Evolutionary conservation across 345 rosid genomes (phyloP), one percentile per base, ranked within the genome.

Genomic region (Citrus unshiu): DNA sequence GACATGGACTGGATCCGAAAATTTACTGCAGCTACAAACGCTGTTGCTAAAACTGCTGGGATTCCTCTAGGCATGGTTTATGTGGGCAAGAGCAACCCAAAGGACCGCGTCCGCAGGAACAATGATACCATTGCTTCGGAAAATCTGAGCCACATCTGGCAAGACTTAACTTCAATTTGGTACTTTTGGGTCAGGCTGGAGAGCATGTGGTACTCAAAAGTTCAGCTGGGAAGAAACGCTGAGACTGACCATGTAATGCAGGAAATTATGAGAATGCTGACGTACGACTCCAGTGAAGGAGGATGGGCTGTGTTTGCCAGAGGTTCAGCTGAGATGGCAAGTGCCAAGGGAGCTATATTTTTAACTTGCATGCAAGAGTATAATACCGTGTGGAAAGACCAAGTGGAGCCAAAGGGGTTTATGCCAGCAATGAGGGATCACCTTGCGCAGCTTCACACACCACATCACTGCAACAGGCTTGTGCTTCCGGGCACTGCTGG

Each of bases 71-170:
- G 82, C 68, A 89, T 91, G 95, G 86, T 89, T 27, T 91, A 93
- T 60, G 94, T 90, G 0, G 97, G 97, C 59, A 90, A 90, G 79
- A 87, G 92, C 82, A 85, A 84, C 72, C 97, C 92, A 1, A 88
- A 81, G 74, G 92, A 85, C 3, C 88, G 83, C 10, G 78, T 87
- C 60, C 70, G 79, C 29, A 87, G 86, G 56, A 91, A 83, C 79
- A 87, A 74, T 30, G 29, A 6, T 8, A 64, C 29, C 18, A 88
- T 92, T 81, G 22, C 10, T 5, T 18, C 5, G 3, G 92, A 89
- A 6, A 82, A 85, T 0, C 87, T 89, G 5, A 87, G 94, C 81
- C 83, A 88, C 56, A 77, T 74, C 59, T 61, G 87, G 32, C 78
- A 71, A 58, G 87, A 86, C 83, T 68, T 87, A 59, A 73, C 82